Evolutionary conservation across 345 rosid genomes (phyloP), one percentile per base, ranked within the genome.

Genomic region (Citrus cavaleriei): DNA sequence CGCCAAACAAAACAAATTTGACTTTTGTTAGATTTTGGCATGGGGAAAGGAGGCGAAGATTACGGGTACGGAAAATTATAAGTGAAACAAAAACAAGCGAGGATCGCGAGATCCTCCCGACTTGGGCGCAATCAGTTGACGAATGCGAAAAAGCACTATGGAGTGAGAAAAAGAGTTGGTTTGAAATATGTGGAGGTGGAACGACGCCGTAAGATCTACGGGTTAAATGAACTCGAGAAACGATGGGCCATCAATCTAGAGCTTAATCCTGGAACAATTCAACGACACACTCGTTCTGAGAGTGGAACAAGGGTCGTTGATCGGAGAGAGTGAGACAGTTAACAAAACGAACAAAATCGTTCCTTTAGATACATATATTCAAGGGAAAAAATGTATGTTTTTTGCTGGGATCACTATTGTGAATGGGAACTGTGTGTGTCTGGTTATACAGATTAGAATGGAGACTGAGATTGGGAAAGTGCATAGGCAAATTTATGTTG

Each of bases 211-310:
- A 55, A 38, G 85, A 81, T 86, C 75, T 65, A 84, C 64, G 93
- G 93, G 4, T 85, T 32, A 42, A 92, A 92, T 73, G 92, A 92
- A 66, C 73, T 90, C 77, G 95, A 89, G 73, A 87, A 90, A 87
- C 21, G 90, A 90, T 25, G 90, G 87, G n/a, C 81, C 75, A 7
- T 89, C 93, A 0, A 82, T 90, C 35, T 87, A 87, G 82, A 84
- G 83, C 51, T 76, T 90, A 27, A 74, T 90, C 34, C 49, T 92
- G 2, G 93, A 90, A 6, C 93, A 90, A 76, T 92, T 92, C 73
- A 88, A 88, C 13, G 95, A 92, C 60, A 89, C 89, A 13, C 84
- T 92, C 2, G 91, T 90, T 75, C 83, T 32, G 0, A 32, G 32
- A 30, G 5, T 32, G 34, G 34, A 32, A 32, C 34, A 32, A 32